These are phyloP conservation scores for Oemleria cerasiformis DNA, from an alignment of 306 rosid species.

Conservation along the genomic window DNA sequence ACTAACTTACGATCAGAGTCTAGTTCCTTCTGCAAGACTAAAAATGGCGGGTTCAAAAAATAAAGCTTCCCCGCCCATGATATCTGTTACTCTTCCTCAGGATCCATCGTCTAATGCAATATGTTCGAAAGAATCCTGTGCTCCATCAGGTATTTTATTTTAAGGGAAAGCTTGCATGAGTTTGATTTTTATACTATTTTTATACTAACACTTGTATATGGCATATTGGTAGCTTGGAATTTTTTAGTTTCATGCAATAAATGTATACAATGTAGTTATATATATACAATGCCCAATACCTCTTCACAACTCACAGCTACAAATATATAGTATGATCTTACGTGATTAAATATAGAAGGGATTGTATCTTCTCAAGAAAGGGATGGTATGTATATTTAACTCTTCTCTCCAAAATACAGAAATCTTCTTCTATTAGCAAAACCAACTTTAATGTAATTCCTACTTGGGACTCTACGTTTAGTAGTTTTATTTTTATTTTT, in stretches of 20 bases:
- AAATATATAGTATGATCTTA: too few relatives aligned
- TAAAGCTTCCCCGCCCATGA: slow-evolving; percentile 20
- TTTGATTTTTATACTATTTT: slow-evolving; percentile 7
- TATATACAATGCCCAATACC: too few relatives aligned
- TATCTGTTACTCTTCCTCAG: slow-evolving; percentile 42
- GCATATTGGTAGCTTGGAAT: neutral
- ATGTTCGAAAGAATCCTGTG: slow-evolving; percentile 47
- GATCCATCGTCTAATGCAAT: slow-evolving; percentile 43
- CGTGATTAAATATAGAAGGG: too few relatives aligned
- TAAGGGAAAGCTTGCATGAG: neutral
- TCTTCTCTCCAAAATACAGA: too few relatives aligned
- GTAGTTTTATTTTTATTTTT: slow-evolving; percentile 8
- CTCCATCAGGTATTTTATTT: slow-evolving; percentile 46
- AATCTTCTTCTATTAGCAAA: too few relatives aligned
- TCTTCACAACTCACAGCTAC: too few relatives aligned
- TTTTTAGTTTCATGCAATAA: neutral
- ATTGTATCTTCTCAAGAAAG: too few relatives aligned
- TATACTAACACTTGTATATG: neutral
- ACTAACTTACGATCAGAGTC: slow-evolving; percentile 60
- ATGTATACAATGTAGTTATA: too few relatives aligned
- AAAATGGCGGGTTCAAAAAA: slow-evolving; percentile 36
- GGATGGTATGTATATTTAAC: too few relatives aligned
- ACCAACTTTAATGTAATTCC: neutral
- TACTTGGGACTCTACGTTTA: neutral
- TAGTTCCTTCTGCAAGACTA: slow-evolving; percentile 61